These are phyloP conservation scores for Penicillium paradoxum DNA, from an alignment of 495 filamentous ascomycete species.

Conservation along the genomic window DNA sequence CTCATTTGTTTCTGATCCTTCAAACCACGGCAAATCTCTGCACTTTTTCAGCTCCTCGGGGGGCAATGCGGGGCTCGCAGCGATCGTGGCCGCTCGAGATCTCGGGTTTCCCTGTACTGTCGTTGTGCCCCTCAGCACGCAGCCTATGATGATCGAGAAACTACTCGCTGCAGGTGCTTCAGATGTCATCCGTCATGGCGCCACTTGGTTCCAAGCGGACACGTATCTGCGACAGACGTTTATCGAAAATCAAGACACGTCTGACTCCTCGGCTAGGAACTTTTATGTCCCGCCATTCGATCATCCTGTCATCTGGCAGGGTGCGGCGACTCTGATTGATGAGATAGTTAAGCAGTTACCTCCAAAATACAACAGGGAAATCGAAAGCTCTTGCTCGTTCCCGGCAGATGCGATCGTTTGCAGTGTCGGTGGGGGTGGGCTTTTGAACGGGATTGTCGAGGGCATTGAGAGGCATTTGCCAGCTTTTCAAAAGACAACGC, in stretches of 20 bases:
- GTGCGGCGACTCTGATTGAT: conserved; percentile 60
- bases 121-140: conserved; percentile 66
- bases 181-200: conserved; percentile 66
- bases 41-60: conserved; percentile 85
- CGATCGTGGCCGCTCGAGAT: conserved; percentile 63
- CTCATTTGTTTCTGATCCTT: conserved; percentile 36
- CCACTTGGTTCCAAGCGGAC: conserved; percentile 75
- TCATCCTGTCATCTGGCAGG: conserved; percentile 73
- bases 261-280: conserved; percentile 42
- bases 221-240: conserved; percentile 55
- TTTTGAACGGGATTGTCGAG: conserved; percentile 70
- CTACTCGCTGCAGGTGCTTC: conserved; percentile 59
- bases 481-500: conserved; percentile 1
- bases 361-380: conserved; percentile 11
- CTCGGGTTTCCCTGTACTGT: conserved; percentile 65
- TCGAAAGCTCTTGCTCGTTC: conserved; percentile 10
- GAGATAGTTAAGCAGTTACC: conserved; percentile 61
- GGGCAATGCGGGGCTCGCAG: conserved; percentile 91
- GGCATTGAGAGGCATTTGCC: conserved; percentile 52
- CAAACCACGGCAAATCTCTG: conserved; percentile 29
- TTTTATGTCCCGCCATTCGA: conserved; percentile 72
- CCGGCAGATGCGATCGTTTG: conserved; percentile 66
- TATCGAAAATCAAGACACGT: conserved; percentile 36
- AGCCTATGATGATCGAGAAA: conserved; percentile 64
- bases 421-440: conserved; percentile 80